Percentiles rank a stretch among this genome's conserved stretches.
Evolutionary conservation across 257 asterid species (phyloP).

Genomic region (Solanum peruvianum): DNA sequence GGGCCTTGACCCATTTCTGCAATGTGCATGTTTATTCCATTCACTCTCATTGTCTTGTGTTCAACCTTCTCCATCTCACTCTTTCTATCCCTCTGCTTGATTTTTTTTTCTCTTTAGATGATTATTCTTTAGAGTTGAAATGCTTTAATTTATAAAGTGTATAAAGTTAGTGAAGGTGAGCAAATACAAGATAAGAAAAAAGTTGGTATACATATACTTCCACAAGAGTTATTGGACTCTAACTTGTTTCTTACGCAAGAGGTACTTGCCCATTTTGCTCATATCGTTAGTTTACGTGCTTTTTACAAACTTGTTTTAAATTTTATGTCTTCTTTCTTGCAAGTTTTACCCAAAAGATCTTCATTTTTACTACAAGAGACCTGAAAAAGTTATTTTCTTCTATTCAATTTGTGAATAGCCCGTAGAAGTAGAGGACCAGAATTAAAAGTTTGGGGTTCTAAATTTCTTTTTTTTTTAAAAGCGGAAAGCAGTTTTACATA

Average conservation of each 20-base stretch:
- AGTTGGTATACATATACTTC: not conserved
- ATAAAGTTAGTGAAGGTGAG: not conserved
- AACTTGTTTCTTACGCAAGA: not conserved
- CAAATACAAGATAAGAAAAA: not conserved
- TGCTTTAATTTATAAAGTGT: not conserved
- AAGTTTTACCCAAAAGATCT: not conserved
- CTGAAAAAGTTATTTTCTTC: not conserved
- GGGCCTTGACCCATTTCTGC: constrained; percentile 80
- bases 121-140: not conserved
- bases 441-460: too few relatives aligned
- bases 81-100: not conserved
- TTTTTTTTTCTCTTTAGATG: too few relatives aligned
- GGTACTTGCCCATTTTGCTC: not conserved
- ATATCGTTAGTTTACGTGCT: not conserved
- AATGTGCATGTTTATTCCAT: constrained; percentile 58
- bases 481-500: too few relatives aligned
- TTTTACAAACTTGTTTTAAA: not conserved
- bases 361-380: not conserved
- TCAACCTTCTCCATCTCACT: constrained; percentile 6
- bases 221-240: not conserved
- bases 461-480: too few relatives aligned
- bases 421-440: too few relatives aligned
- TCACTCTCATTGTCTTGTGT: constrained; percentile 35
- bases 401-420: not conserved
- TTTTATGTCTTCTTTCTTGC: not conserved